phyloP scores from a whole-genome alignment of 305 asterid species.

The Withania somnifera region DNA sequence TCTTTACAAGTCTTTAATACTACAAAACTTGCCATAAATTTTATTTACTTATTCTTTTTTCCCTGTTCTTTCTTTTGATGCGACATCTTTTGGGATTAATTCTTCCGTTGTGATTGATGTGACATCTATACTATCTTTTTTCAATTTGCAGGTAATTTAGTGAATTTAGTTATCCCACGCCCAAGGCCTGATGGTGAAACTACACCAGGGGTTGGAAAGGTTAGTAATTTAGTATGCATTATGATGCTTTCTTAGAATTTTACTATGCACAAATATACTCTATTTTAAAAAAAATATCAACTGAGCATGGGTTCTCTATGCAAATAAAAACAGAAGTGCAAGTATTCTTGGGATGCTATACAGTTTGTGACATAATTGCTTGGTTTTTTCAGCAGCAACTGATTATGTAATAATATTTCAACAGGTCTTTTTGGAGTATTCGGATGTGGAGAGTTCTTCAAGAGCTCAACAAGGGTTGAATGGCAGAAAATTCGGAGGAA shows the following conservation, averaged over 20 bases:
- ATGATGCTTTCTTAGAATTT: too few species aligned
- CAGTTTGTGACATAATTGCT: too few species aligned
- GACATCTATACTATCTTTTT: background rate
- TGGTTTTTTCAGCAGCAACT: background rate
- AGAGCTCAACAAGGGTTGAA: slow-evolving; percentile 81
- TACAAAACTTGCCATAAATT: background rate
- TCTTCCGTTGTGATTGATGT: background rate
- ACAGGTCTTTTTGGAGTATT: slow-evolving; percentile 83
- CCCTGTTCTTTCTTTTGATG: background rate
- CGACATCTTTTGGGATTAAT: background rate
- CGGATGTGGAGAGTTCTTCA: slow-evolving; percentile 55
- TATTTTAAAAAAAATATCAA: background rate
- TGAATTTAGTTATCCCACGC: slow-evolving; percentile 37
- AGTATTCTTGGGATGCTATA: too few species aligned
- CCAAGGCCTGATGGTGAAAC: slow-evolving; percentile 29
- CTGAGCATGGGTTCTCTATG: background rate
- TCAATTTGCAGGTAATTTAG: slow-evolving; percentile 30
- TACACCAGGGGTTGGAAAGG: slow-evolving; percentile 43
- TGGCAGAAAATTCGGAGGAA: slow-evolving; percentile 92
- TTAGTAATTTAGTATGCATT: too few species aligned
- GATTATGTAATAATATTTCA: background rate
- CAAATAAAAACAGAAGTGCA: background rate
- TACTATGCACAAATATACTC: background rate
- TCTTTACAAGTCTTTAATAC: background rate
- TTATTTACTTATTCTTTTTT: background rate